Evolutionary conservation across 176 grass and related monocot genomes (phyloP).

Genomic region (Dendrocalamus sinicus): DNA sequence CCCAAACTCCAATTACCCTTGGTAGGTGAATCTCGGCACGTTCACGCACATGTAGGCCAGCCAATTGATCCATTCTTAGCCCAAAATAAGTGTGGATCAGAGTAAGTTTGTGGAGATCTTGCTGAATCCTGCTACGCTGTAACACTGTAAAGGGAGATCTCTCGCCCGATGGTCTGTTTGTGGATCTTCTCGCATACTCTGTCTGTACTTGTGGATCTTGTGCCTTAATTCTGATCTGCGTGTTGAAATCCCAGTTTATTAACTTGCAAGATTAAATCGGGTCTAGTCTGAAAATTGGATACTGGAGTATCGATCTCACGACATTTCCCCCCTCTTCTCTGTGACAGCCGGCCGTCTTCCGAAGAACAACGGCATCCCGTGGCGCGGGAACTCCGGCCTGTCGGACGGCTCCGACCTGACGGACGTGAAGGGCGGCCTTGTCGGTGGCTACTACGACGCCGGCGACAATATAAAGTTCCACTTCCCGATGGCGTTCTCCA

Average conservation of each 20-base stretch:
- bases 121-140: neutral
- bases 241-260: neutral
- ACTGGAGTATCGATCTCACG: neutral
- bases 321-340: slow-evolving; percentile 1
- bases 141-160: slow-evolving; percentile 28
- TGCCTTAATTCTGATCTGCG: neutral
- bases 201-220: neutral
- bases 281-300: neutral
- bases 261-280: too few relatives aligned
- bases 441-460: slow-evolving; percentile 95
- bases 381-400: slow-evolving; percentile 78
- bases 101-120: neutral
- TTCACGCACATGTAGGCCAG: slow-evolving; percentile 42
- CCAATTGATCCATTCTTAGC: slow-evolving; percentile 29
- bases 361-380: slow-evolving; percentile 85
- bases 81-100: slow-evolving; percentile 1
- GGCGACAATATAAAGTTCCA: slow-evolving; percentile 99
- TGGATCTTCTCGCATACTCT: neutral
- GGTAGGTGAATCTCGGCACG: slow-evolving; percentile 42
- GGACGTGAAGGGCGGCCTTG: slow-evolving; percentile 80
- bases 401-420: slow-evolving; percentile 57
- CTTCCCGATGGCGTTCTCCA: slow-evolving; percentile 96
- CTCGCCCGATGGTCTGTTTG: neutral
- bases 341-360: slow-evolving; percentile 77
- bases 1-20: neutral